Evolutionary conservation across 1,139 yeast genomes (phyloP).

Genomic region (Trichomonascaceae sp.): DNA sequence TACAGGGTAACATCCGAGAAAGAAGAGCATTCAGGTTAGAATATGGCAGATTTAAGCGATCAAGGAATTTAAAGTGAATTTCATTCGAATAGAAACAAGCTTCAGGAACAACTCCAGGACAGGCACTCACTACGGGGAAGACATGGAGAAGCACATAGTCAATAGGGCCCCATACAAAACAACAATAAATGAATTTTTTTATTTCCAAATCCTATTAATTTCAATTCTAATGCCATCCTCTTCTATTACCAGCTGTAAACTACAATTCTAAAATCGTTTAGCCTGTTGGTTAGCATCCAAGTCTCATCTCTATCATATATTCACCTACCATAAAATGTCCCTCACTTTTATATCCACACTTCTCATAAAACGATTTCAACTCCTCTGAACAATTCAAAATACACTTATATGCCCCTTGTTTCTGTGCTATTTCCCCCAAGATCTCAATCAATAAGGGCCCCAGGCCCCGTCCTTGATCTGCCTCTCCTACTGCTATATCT

Average conservation of each 20-base stretch:
- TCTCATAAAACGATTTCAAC: conserved; percentile 66
- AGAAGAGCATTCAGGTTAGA: too few species aligned
- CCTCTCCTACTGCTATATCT: conserved; percentile 70
- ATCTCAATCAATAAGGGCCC: conserved; percentile 53
- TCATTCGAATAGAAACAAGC: too few species aligned
- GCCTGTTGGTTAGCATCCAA: background rate
- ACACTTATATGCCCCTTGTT: conserved; percentile 61
- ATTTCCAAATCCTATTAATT: too few species aligned
- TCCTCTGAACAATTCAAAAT: conserved; percentile 68
- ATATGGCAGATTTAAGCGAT: too few species aligned
- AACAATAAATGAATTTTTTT: too few species aligned
- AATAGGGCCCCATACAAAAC: too few species aligned
- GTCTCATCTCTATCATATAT: background rate
- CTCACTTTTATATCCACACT: conserved; percentile 52
- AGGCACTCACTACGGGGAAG: too few species aligned
- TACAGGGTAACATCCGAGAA: too few species aligned
- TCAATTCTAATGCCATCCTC: too few species aligned
- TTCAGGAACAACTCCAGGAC: too few species aligned
- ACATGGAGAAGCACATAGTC: too few species aligned
- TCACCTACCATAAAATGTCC: conserved; percentile 23
- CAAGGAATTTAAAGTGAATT: too few species aligned
- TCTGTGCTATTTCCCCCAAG: conserved; percentile 49
- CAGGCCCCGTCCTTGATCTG: conserved; percentile 73
- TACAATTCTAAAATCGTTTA: background rate
- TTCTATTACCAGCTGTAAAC: background rate